These are phyloP conservation scores for Fonsecaea pugnacius DNA, from an alignment of 2,329 filamentous ascomycete genomes.

Conservation along the genomic window DNA sequence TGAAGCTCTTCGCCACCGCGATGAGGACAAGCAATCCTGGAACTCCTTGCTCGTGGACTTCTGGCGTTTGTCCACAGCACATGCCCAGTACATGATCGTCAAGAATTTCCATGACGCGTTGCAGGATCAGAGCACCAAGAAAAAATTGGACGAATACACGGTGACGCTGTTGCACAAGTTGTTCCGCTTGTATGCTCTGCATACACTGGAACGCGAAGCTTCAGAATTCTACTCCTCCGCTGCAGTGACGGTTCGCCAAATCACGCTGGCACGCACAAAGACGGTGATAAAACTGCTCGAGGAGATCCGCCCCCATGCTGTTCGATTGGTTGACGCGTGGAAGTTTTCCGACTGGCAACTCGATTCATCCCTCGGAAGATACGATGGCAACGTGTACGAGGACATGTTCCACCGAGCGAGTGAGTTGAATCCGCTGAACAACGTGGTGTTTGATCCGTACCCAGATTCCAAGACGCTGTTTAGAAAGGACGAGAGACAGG, in stretches of 20 bases:
- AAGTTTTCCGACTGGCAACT: conserved; percentile 78
- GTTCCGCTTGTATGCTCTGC: conserved; percentile 67
- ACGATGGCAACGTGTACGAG: conserved; percentile 76
- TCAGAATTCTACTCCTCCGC: conserved; percentile 73
- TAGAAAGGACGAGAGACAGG: conserved; percentile 55
- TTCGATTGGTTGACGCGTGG: conserved; percentile 74
- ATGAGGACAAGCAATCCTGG: conserved; percentile 76
- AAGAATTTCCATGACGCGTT: conserved; percentile 78
- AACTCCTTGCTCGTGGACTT: conserved; percentile 79
- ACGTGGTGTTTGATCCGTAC: conserved; percentile 72
- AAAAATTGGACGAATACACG: conserved; percentile 62
- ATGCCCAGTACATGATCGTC: conserved; percentile 76
- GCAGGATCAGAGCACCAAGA: conserved; percentile 57
- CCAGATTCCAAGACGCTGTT: conserved; percentile 66
- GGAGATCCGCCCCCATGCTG: conserved; percentile 73
- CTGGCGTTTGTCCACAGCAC: conserved; percentile 74
- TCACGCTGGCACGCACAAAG: conserved; percentile 69
- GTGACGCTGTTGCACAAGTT: conserved; percentile 65
- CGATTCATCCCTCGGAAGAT: conserved; percentile 70
- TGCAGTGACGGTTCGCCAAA: conserved; percentile 73
- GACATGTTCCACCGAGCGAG: conserved; percentile 75
- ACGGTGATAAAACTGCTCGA: conserved; percentile 71
- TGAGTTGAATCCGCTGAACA: conserved; percentile 74
- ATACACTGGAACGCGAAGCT: conserved; percentile 71
- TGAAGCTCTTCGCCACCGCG: conserved; percentile 73